phyloP scores from a whole-genome alignment of 2,329 filamentous ascomycete species.

The Colletotrichum magnum region DNA sequence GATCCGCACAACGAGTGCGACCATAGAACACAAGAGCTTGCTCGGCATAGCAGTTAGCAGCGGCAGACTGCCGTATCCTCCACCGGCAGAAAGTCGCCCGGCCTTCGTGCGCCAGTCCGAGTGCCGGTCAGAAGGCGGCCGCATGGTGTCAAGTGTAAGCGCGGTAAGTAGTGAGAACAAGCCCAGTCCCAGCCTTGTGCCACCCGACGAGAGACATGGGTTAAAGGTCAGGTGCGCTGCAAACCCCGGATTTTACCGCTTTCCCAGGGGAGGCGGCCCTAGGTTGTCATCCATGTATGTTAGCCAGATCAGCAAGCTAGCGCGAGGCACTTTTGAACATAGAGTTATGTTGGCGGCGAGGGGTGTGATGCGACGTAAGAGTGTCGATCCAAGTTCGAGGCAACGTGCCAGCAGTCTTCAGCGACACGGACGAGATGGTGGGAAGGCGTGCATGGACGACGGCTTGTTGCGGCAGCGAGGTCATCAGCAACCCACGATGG shows the following conservation, averaged over 20 bases:
- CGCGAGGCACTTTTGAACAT: conserved; percentile 11
- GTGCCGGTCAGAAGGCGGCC: not conserved
- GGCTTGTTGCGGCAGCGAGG: not conserved
- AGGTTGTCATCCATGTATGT: conserved; percentile 2
- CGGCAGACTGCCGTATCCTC: not conserved
- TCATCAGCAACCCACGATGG: not conserved
- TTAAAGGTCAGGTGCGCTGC: conserved; percentile 12
- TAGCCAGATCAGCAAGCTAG: conserved; percentile 14
- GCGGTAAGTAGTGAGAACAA: conserved; percentile 6
- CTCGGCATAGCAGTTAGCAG: not conserved
- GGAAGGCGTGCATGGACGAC: conserved; percentile 14
- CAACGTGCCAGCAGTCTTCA: conserved; percentile 23
- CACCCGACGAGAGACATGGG: conserved; percentile 9
- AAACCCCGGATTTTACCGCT: conserved; percentile 27
- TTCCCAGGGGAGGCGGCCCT: not conserved
- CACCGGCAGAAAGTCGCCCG: conserved; percentile 12
- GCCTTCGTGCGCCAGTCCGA: conserved; percentile 7
- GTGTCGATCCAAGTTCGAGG: conserved; percentile 18
- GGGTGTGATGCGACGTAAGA: not conserved
- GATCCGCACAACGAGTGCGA: conserved; percentile 1
- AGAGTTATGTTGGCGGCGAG: conserved; percentile 24
- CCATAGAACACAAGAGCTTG: conserved; percentile 6
- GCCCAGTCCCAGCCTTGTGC: conserved; percentile 16
- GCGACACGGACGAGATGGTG: conserved; percentile 18
- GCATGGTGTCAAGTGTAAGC: conserved; percentile 8